Conservation (phyloP, 2,329 filamentous ascomycete species). For the Mycosphaerella arachidis region DNA sequence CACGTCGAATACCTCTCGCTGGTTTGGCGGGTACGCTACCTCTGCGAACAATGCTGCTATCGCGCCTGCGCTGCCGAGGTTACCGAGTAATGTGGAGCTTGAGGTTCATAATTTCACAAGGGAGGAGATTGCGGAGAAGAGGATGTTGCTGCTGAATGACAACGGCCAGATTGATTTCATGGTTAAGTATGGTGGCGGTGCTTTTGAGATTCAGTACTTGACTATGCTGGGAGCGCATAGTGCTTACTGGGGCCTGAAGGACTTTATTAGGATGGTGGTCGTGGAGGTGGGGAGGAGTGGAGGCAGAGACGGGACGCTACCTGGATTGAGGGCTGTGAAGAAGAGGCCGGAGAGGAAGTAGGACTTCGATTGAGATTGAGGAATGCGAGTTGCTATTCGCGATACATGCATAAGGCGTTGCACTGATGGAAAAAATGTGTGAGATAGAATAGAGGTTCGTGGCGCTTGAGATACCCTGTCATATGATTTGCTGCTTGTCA, state of each 20-base stretch:
- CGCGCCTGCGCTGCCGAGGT: constrained; percentile 33
- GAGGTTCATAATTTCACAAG: constrained; percentile 92
- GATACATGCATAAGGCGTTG: neutral
- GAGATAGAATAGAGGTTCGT: neutral
- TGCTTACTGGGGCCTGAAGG: constrained; percentile 83
- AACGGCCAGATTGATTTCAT: constrained; percentile 95
- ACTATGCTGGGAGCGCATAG: constrained; percentile 96
- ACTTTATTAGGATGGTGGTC: constrained; percentile 87
- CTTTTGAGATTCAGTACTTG: constrained; percentile 89
- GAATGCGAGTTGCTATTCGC: neutral
- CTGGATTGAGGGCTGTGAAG: constrained; percentile 54
- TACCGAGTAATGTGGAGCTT: constrained; percentile 66
- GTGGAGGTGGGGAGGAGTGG: constrained; percentile 75
- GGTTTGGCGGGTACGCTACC: constrained; percentile 35
- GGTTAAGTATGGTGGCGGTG: constrained; percentile 75
- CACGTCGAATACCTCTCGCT: constrained; percentile 32
- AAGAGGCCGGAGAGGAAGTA: constrained; percentile 30
- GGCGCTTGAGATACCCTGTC: neutral
- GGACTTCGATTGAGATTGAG: neutral
- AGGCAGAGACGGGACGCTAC: constrained; percentile 58
- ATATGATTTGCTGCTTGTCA: neutral
- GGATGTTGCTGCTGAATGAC: constrained; percentile 84
- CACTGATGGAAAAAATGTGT: no score
- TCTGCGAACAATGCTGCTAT: constrained; percentile 31
- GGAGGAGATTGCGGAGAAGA: constrained; percentile 86